Evolutionary conservation across 2,329 filamentous ascomycete species (phyloP).

Genomic region (Apiospora pterosperma): DNA sequence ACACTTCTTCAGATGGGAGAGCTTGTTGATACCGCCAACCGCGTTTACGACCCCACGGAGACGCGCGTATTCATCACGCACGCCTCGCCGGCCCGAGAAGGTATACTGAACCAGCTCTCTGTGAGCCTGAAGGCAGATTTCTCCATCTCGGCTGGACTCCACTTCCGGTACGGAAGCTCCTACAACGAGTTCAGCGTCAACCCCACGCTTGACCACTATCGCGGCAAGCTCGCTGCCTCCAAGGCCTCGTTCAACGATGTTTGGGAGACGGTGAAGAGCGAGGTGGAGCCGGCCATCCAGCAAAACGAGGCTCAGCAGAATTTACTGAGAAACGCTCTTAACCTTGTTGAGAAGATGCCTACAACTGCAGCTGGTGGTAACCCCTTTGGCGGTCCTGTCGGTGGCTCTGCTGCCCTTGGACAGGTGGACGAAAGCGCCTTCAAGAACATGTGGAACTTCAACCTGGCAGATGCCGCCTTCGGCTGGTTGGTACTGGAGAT

Average conservation of each 20-base stretch:
- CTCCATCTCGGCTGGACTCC: constrained; percentile 92
- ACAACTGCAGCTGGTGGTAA: constrained; percentile 92
- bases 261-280: constrained; percentile 96
- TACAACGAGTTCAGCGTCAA: constrained; percentile 99
- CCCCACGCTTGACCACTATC: constrained; percentile 95
- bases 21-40: constrained; percentile 94
- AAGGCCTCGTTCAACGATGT: constrained; percentile 99
- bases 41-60: constrained; percentile 97
- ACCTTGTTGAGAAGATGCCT: constrained; percentile 98
- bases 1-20: constrained; percentile 97
- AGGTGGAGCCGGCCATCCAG: constrained; percentile 90
- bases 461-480: constrained; percentile 94
- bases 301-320: constrained; percentile 94
- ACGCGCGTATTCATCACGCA: constrained; percentile 96
- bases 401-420: constrained; percentile 69
- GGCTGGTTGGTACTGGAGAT: constrained; percentile 94
- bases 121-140: constrained; percentile 98
- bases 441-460: constrained; percentile 99
- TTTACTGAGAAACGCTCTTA: constrained; percentile 83
- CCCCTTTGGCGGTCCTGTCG: constrained; percentile 85
- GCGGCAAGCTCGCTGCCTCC: constrained; percentile 94
- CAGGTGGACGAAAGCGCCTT: constrained; percentile 98
- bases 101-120: constrained; percentile 94
- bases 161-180: constrained; percentile 98
- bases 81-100: constrained; percentile 92